Base-by-base conservation (phyloP, 352 stramenopile genomes). In the Globisporangium canariense region DNA sequence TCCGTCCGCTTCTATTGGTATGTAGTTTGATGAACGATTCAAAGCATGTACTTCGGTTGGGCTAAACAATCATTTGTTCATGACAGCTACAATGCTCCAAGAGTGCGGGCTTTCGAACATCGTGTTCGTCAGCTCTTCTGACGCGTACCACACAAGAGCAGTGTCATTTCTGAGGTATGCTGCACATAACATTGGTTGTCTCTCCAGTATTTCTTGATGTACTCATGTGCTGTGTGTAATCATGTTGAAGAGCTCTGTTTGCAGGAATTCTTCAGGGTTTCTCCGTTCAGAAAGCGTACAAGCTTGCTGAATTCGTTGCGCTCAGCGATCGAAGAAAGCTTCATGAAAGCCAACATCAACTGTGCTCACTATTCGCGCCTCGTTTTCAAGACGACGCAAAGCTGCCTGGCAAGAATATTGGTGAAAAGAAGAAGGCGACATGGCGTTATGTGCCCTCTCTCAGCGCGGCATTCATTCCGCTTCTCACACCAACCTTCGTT, bases 401-500 rank as follows among this genome's bases (percentile, higher is more conserved):
- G 25, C 57, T 28, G 36, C 51, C 79, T 20, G 75, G 67, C n/a
- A 56, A 25, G 51, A n/a, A 55, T 56, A 25, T 60, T 38, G 43
- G 45, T 8, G 30, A 66, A 47, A 16, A 50, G 9, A 52, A 58
- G 30, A 28, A 28, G 20, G 58, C 60, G 30, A 59, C 71, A 16
- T 74, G 59, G 34, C 65, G 70, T 45, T 68, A 66, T 28, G 65
- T 81, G 5, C 57, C 66, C 14, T 67, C 70, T 30, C 55, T 91
- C 6, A 83, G 77, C 53, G 71, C 71, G 9, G 64, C 73, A 41
- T 77, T 87, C 49, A 86, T 90, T 43, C 83, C 80, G 18, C 70
- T 82, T n/a, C 61, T 88, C 13, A 69, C 83, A 57, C 66, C 79
- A 2, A 71, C 78, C 58, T 87, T 88, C 67, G 70, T 88, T 47